A percentile compares a stretch with the other conserved stretches of the same genome.
phyloP scores from a whole-genome alignment of 805 yeast species.

The Nadsonia fulvescens region DNA sequence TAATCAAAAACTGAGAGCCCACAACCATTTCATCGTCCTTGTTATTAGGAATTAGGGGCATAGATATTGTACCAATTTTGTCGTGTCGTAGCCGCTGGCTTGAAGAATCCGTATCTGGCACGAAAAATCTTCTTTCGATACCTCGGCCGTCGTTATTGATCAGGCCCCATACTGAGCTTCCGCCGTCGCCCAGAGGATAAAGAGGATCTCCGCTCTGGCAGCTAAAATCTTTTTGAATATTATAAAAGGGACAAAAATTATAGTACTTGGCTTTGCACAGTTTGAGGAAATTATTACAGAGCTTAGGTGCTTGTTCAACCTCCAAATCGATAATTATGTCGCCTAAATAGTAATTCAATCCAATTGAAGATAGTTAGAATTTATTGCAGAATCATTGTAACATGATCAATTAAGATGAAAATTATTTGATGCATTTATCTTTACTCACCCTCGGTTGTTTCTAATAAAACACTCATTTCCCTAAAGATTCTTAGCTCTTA shows the following conservation, averaged over 20 bases:
- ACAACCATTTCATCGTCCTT: conserved; percentile 8
- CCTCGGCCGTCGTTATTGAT: conserved; percentile 7
- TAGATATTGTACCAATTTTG: conserved; percentile 21
- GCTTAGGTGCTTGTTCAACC: conserved; percentile 20
- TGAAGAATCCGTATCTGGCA: conserved; percentile 13
- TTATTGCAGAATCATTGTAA: too few species aligned
- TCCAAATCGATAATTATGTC: conserved; percentile 33
- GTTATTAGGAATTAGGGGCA: conserved; percentile 10
- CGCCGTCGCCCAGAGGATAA: conserved; percentile 22
- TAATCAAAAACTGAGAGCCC: conserved; percentile 23
- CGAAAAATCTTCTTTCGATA: conserved; percentile 8
- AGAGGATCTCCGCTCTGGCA: conserved; percentile 32
- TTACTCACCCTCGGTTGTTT: conserved; percentile 22
- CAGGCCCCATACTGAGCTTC: conserved; percentile 19
- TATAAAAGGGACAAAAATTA: conserved; percentile 32
- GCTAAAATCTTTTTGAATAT: conserved; percentile 22
- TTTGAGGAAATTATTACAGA: conserved; percentile 31
- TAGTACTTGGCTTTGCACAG: conserved; percentile 35
- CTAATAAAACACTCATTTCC: conserved; percentile 25
- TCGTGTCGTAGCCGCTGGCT: conserved; percentile 15
- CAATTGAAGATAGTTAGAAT: too few species aligned
- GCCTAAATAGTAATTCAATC: conserved; percentile 23
- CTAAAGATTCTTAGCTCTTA: conserved; percentile 1
- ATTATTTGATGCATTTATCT: not conserved
- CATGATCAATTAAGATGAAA: not conserved